Conservation (phyloP, 1,284 basidiomycete species). For the Cutaneotrichosporon sp. region DNA sequence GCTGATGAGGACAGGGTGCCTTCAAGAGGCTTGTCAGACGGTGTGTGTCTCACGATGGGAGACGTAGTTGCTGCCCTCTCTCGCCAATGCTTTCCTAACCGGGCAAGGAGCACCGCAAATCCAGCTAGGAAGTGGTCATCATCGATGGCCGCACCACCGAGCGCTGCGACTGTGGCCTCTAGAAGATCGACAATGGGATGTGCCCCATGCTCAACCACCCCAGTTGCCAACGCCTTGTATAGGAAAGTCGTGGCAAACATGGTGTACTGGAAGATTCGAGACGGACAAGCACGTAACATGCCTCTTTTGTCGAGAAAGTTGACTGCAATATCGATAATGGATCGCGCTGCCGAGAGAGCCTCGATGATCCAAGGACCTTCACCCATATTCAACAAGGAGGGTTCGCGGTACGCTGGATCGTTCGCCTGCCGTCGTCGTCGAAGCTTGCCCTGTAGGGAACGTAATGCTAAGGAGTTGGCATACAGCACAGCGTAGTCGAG, state of each 20-base stretch:
- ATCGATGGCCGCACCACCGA: slow-evolving; percentile 12
- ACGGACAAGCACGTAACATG: slow-evolving; percentile 11
- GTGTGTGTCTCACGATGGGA: too few relatives aligned
- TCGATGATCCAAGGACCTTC: slow-evolving; percentile 19
- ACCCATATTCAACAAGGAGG: slow-evolving; percentile 15
- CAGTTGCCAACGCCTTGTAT: slow-evolving; percentile 16
- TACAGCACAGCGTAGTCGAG: slow-evolving; percentile 17
- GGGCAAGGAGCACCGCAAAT: slow-evolving; percentile 10
- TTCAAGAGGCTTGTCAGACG: too few relatives aligned
- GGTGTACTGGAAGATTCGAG: slow-evolving; percentile 14
- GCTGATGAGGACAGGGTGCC: too few relatives aligned
- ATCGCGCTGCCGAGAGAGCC: slow-evolving; percentile 9
- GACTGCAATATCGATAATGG: slow-evolving; percentile 13
- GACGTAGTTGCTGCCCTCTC: too few relatives aligned
- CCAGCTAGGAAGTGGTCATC: slow-evolving; percentile 14
- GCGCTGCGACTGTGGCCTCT: slow-evolving; percentile 7
- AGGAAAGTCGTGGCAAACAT: slow-evolving; percentile 18
- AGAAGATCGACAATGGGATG: slow-evolving; percentile 5
- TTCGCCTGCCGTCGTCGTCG: slow-evolving; percentile 3
- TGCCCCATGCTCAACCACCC: slow-evolving; percentile 15
- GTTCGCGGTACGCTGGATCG: slow-evolving; percentile 11
- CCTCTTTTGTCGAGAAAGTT: slow-evolving; percentile 9
- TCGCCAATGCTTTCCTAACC: slow-evolving; percentile 15
- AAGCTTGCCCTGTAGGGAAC: slow-evolving; percentile 15
- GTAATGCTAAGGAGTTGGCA: slow-evolving; percentile 11